Evolutionary conservation across 148 eudicot genomes (phyloP), one percentile per base, ranked within the genome.

Genomic region (Beta vulgaris): DNA sequence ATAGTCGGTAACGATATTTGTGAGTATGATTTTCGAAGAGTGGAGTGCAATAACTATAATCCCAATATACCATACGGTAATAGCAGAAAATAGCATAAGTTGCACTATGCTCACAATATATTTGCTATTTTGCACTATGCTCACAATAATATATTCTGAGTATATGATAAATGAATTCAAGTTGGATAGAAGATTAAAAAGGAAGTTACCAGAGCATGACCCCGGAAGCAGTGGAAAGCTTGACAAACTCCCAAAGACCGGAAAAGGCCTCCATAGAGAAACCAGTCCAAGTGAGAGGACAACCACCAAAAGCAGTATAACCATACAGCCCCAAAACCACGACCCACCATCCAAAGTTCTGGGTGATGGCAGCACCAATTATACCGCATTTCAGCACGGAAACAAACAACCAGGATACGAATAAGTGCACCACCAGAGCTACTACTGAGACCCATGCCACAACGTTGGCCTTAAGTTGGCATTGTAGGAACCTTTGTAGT

Each of bases 251-350:
- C 85, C 87, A 82, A 40, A 88, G 84, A 9, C 82, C 87, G 6
- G 88, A 80, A 75, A 88, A 84, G 2, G 88, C 91, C 46, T 88
- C 88, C 32, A 73, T 69, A 3, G 91, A 85, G 48, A 88, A 84
- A 10, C 91, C 91, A 11, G 72, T 35, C 91, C 91, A 88, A 3
- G 91, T 82, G 3, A 68, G 64, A 0, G 85, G 88, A 44, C 91
- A 88, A 3, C 87, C 85, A 36, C 91, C 88, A 3, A 32, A 63
- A 15, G 80, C 71, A 0, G 84, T 76, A 39, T 88, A 88, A 14
- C 78, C 76, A 14, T 72, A 61, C 10, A 84, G 37, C 62, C 87
- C 91, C 0, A 88, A 13, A 7, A 84, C 86, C 73, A 78, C 44
- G 1, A 74, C 77, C 91, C 88, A 85, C 88, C 88, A 88, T 1